Percentiles rank a stretch among this genome's conserved stretches.
Conservation (phyloP, 768 basidiomycete species). For the Lentinula sp. region DNA sequence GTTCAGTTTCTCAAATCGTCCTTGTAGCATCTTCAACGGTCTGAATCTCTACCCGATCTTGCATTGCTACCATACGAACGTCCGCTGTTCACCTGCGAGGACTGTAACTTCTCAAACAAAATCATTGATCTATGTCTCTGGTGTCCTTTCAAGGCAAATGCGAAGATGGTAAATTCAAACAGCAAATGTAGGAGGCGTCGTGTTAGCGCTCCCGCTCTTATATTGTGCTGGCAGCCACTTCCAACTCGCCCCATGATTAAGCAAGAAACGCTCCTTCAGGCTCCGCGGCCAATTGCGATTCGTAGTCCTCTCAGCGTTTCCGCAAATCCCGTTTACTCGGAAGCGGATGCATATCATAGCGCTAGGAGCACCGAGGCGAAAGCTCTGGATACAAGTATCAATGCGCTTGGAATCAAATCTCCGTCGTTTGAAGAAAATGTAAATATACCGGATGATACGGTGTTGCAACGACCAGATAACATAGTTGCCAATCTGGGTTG, state of each 20-base stretch:
- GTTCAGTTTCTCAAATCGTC: background rate
- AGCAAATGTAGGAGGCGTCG: background rate
- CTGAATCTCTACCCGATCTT: constrained; percentile 1
- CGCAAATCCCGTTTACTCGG: no score
- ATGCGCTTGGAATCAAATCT: no score
- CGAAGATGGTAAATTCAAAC: background rate
- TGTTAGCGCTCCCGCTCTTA: background rate
- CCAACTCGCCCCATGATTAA: background rate
- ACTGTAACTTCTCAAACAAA: background rate
- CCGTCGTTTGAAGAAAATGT: background rate
- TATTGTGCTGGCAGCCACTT: background rate
- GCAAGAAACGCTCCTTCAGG: background rate
- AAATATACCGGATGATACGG: background rate
- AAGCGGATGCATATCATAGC: no score
- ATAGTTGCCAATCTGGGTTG: background rate
- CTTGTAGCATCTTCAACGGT: background rate
- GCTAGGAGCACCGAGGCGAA: no score
- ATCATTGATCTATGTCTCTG: background rate
- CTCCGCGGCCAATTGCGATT: background rate
- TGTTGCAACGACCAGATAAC: background rate
- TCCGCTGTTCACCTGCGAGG: background rate
- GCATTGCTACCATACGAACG: background rate
- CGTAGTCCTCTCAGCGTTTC: no score
- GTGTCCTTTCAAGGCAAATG: background rate
- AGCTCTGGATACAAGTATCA: no score